These are phyloP conservation scores for Penicillium odoratum DNA, from an alignment of 495 filamentous ascomycete species.

Conservation along the genomic window DNA sequence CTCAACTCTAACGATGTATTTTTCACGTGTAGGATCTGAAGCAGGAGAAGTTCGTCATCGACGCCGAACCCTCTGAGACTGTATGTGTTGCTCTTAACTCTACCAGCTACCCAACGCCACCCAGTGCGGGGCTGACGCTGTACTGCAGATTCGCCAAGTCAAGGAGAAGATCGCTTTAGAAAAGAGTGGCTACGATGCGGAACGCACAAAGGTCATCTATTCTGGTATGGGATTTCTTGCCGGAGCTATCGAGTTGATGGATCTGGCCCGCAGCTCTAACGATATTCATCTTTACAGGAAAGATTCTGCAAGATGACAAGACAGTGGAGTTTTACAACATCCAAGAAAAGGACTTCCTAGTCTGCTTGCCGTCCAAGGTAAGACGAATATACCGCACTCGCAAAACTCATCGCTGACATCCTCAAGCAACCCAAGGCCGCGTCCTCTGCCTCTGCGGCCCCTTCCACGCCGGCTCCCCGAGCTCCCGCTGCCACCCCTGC, in stretches of 20 bases:
- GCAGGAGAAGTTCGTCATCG: constrained; percentile 95
- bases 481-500: constrained; percentile 49
- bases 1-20: background rate
- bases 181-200: constrained; percentile 82
- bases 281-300: constrained; percentile 58
- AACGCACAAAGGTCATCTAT: constrained; percentile 92
- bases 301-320: constrained; percentile 96
- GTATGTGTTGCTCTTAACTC: constrained; percentile 48
- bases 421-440: constrained; percentile 63
- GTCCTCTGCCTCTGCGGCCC: constrained; percentile 56
- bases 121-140: constrained; percentile 35
- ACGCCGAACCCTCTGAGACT: constrained; percentile 88
- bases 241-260: background rate
- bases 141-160: constrained; percentile 72
- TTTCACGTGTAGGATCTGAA: constrained; percentile 73
- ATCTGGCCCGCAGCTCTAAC: background rate
- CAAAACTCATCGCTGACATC: background rate
- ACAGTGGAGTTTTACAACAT: constrained; percentile 95
- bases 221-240: constrained; percentile 60
- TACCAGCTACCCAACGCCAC: constrained; percentile 11
- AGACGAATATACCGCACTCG: background rate
- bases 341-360: constrained; percentile 98
- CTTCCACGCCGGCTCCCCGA: constrained; percentile 57
- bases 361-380: constrained; percentile 97
- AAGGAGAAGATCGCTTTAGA: constrained; percentile 87